Base-by-base conservation (phyloP, 495 filamentous ascomycete species). In the Xylaria palmicola region DNA sequence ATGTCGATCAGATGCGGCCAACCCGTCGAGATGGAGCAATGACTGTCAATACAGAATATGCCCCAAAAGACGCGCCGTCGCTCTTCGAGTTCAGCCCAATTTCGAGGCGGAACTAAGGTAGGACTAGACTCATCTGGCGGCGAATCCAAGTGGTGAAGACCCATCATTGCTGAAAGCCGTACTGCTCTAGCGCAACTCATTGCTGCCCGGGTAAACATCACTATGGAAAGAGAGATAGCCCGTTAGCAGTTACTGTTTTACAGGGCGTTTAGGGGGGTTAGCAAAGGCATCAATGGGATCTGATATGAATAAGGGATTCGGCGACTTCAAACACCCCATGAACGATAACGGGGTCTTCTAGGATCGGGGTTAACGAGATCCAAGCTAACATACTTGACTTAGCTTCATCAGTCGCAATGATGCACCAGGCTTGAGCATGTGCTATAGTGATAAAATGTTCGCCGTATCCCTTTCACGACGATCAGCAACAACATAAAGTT, bases 31-130 rank as follows among this genome's bases (percentile, higher is more conserved):
- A 79, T 75, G 53, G 69, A 74, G 19, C 69, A 73, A 47, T 81
- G 81, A 19, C 74, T 70, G 60, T 85, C 82, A 24, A 83, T 74
- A 22, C 74, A 73, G 45, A 81, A 84, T 1, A 77, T 69, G 8
- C 72, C 76, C 83, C 82, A 85, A 56, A 85, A 84, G 4, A 77
- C 59, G 9, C 83, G 62, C 6, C 83, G 71, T 17, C 81, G 73
- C 62, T 83, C 81, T 67, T 85, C 82, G 8, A 78, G 63, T 50
- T 84, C 81, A 7, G 59, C 62, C 80, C 81, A 83, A 56, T 69
- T 69, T 37, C 66, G 64, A 0, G 81, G 65, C 0, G 76, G 71
- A 6, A 67, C 43, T 1, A 83, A 41, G 6, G 74, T 73, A 7
- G 69, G 72, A 7, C 72, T 62, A 4, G 75, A 72, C 6, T 71